phyloP scores from a whole-genome alignment of 1,284 basidiomycete genomes.

The Boletus sp. region DNA sequence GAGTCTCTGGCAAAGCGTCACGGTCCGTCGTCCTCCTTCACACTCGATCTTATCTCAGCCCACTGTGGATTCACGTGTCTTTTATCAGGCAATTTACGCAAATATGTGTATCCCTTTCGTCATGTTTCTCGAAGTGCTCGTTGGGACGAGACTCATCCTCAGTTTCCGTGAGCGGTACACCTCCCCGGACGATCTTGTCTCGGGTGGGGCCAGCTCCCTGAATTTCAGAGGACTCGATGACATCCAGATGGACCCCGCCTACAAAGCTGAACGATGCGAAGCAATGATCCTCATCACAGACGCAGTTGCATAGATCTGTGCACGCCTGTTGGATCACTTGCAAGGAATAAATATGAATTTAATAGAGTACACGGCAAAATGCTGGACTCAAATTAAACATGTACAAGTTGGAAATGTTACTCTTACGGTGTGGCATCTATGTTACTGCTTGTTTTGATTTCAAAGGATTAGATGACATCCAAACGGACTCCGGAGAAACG shows the following conservation, averaged over 20 bases:
- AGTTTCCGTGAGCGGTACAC: constrained; percentile 39
- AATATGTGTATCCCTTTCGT: constrained; percentile 39
- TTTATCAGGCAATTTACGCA: constrained; percentile 29
- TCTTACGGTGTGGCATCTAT: too few species aligned
- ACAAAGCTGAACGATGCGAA: constrained; percentile 19
- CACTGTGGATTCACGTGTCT: not conserved
- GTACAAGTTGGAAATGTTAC: too few species aligned
- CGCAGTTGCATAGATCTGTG: not conserved
- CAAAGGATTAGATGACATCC: constrained; percentile 14
- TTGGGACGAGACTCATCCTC: constrained; percentile 40
- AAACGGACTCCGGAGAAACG: constrained; percentile 6
- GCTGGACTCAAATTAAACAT: too few species aligned
- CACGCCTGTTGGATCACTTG: too few species aligned
- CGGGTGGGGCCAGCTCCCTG: constrained; percentile 21
- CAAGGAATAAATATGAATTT: too few species aligned
- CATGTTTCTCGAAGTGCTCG: constrained; percentile 38
- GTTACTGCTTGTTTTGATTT: too few species aligned
- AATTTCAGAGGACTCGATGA: constrained; percentile 18
- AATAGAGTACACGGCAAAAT: too few species aligned
- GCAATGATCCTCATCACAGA: constrained; percentile 25
- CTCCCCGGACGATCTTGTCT: constrained; percentile 15
- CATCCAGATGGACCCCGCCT: constrained; percentile 6
- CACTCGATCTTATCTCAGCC: not conserved
- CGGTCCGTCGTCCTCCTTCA: constrained; percentile 24
- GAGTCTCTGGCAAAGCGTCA: constrained; percentile 32